Base-by-base conservation (phyloP, 345 rosid species). In the Salix caprea region DNA sequence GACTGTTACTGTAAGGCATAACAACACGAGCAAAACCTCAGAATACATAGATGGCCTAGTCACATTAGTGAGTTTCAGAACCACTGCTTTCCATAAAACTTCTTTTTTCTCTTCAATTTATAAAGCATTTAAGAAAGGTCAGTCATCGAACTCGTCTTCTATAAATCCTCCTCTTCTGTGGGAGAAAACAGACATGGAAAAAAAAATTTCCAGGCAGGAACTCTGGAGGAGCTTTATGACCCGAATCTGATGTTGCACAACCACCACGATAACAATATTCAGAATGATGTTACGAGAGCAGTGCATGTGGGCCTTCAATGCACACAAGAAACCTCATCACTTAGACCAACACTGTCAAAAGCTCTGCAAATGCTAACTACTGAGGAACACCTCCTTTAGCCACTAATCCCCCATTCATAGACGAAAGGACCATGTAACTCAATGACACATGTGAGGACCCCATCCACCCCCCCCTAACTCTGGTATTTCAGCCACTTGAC, bases 31-130 rank as follows among this genome's bases (percentile, higher is more conserved):
- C 86, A 91, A 89, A 86, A 84, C 83, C 26, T 68, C 92, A 46
- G 99, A 96, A 75, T 91, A 87, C 76, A 76, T 92, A 2, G 98
- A 93, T 75, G 93, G 99, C 86, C 84, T 93, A 48, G 85, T 91
- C n/a, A 84, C 89, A 32, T 76, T 87, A 42, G 98, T 96, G 86
- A 90, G 96, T 76, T 40, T 7, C 69, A 74, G 62, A 71, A 23
- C 48, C 62, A 62, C 46, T 6, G 65, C 28, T 32, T 50, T 50
- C 48, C 71, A 16, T 40, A 34, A 7, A 42, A 23, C 1, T 34
- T 30, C 39, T 42, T 39, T 18, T 18, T 26, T 69, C 73, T 74
- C 28, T 26, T 66, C 72, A 21, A 34, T 48, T 44, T 12, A 18
- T 46, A 7, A 65, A 74, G 48, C 13, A 19, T 61, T 5, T 32